Evolutionary conservation across 129 eudicot species (phyloP).

Genomic region (carrot (Daucus carota)): DNA sequence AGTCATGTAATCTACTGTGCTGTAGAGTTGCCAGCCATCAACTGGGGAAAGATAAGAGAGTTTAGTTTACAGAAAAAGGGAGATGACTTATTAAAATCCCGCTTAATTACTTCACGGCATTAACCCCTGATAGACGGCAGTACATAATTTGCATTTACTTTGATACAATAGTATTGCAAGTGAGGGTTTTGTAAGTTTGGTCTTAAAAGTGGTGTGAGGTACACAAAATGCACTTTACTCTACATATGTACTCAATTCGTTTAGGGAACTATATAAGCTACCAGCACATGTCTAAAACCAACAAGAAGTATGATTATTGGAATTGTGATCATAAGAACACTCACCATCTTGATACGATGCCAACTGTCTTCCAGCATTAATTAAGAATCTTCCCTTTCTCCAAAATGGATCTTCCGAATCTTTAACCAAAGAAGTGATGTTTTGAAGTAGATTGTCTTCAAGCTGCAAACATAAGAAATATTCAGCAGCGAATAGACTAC

Average conservation of each 20-base stretch:
- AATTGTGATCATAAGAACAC: slow-evolving; percentile 10
- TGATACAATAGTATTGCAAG: no score
- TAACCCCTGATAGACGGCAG: no score
- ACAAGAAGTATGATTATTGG: not conserved
- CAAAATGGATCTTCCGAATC: slow-evolving; percentile 52
- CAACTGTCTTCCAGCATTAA: slow-evolving; percentile 56
- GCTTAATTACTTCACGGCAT: no score
- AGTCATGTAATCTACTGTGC: no score
- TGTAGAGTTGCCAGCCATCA: no score
- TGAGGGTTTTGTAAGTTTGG: no score
- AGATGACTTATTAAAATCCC: no score
- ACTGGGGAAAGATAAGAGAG: no score
- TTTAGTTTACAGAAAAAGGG: no score
- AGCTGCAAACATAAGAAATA: slow-evolving; percentile 44
- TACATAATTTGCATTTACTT: no score
- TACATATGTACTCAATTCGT: not conserved
- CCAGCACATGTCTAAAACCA: not conserved
- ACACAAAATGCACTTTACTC: no score
- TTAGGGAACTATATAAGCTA: not conserved
- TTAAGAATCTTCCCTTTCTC: slow-evolving; percentile 72
- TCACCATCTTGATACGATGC: slow-evolving; percentile 71
- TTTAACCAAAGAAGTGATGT: slow-evolving; percentile 42
- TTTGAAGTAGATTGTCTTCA: slow-evolving; percentile 49
- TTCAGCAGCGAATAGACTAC: slow-evolving; percentile 20
- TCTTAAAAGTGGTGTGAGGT: no score